phyloP scores from a whole-genome alignment of 768 basidiomycete genomes.

The Amyloporia xantha region DNA sequence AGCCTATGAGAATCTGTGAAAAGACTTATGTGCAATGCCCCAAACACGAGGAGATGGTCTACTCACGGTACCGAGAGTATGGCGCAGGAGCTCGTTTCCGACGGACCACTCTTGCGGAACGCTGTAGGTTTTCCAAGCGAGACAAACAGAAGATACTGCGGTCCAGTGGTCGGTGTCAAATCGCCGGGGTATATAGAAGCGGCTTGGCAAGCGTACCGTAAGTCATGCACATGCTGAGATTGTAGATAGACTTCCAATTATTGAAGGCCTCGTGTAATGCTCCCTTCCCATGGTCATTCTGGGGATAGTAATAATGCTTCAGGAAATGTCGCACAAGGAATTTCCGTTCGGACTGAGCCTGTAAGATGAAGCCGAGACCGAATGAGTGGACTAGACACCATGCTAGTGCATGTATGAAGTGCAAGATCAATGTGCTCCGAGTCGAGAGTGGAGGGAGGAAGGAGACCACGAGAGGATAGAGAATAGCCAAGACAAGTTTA shows the following conservation, averaged over 20 bases:
- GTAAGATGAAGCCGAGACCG: slow-evolving; percentile 77
- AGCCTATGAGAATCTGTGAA: slow-evolving; percentile 51
- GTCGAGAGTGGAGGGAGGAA: slow-evolving; percentile 55
- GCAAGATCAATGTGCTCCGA: slow-evolving; percentile 46
- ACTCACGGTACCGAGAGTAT: slow-evolving; percentile 82
- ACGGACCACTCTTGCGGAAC: slow-evolving; percentile 81
- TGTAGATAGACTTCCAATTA: slow-evolving; percentile 94
- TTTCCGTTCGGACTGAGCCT: slow-evolving; percentile 79
- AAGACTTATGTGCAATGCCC: slow-evolving; percentile 3
- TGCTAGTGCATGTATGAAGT: slow-evolving; percentile 74
- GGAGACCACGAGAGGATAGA: slow-evolving; percentile 55
- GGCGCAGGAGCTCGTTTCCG: slow-evolving; percentile 79
- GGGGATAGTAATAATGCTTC: slow-evolving; percentile 88
- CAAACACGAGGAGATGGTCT: not conserved
- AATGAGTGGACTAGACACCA: slow-evolving; percentile 90
- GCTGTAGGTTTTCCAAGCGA: slow-evolving; percentile 88
- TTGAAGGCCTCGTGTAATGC: slow-evolving; percentile 91
- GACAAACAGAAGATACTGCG: slow-evolving; percentile 74
- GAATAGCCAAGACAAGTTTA: slow-evolving; percentile 67
- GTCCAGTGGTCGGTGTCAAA: too few species aligned
- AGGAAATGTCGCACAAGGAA: slow-evolving; percentile 91
- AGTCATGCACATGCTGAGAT: slow-evolving; percentile 90
- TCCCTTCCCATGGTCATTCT: slow-evolving; percentile 57
- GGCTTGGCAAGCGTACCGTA: slow-evolving; percentile 55
- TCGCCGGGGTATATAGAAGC: not conserved